Conservation (phyloP, 345 rosid species). For the Lepidium didymum region DNA sequence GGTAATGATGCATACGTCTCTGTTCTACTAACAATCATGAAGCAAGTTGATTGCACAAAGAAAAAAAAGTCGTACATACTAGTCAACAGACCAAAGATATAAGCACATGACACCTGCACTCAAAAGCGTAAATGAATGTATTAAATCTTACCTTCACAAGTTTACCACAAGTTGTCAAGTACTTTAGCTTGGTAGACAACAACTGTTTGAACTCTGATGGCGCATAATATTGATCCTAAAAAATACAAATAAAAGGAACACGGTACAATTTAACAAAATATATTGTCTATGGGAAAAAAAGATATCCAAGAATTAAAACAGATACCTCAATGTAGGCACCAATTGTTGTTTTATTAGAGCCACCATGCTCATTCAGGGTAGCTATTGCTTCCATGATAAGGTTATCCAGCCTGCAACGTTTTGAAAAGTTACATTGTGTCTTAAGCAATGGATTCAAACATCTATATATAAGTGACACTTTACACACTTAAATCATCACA, state of each 20-base stretch:
- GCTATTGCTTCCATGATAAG: slow-evolving; percentile 88
- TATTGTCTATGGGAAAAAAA: not conserved
- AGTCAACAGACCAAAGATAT: not conserved
- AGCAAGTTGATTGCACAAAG: not conserved
- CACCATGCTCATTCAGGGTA: slow-evolving; percentile 82
- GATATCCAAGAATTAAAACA: not conserved
- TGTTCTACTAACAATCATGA: not conserved
- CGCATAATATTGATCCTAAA: slow-evolving; percentile 88
- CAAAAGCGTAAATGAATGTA: not conserved
- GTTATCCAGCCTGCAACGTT: slow-evolving; percentile 61
- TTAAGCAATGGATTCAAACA: not conserved
- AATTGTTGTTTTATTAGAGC: slow-evolving; percentile 81
- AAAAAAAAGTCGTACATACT: not conserved
- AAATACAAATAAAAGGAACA: slow-evolving; percentile 1
- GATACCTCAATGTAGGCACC: slow-evolving; percentile 87
- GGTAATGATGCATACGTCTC: not conserved
- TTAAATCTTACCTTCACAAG: slow-evolving; percentile 60
- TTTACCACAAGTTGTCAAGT: slow-evolving; percentile 66
- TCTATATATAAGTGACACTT: not conserved
- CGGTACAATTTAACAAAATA: not conserved
- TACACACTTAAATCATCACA: not conserved
- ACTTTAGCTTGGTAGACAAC: slow-evolving; percentile 77
- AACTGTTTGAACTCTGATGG: slow-evolving; percentile 83
- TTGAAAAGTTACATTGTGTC: not conserved
- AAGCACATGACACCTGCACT: not conserved